Evolutionary conservation across 768 basidiomycete species (phyloP), one percentile per base, ranked within the genome.

Genomic region (Leccinum subtestaceum): DNA sequence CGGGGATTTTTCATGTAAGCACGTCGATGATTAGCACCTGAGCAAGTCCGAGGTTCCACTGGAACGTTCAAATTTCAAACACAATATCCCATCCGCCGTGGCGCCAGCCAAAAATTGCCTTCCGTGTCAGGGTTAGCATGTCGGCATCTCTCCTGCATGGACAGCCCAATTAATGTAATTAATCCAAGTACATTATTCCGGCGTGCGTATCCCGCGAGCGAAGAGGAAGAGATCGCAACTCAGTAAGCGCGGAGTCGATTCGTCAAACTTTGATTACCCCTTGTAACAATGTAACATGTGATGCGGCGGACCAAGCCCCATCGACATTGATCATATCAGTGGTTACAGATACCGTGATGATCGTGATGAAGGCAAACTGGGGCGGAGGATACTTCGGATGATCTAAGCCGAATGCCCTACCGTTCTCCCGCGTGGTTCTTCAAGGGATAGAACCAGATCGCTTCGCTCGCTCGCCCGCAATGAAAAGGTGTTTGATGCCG

Each of bases 261-360:
- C n/a, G 47, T 43, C 61, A 66, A 69, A 66, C 61, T 47, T 64
- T 69, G 66, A 69, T 67, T 61, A 12, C 52, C 64, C 66, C 63
- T 62, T 53, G 25, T 57, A 34, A 34, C 32, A 34, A 34, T 34
- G 32, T 34, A 34, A 5, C 32, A 34, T 34, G 32, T 52, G 23
- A 58, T 50, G 29, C 45, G 47, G 34, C 43, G 50, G n/a, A 34
- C 12, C 38, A 63, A 43, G 47, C 36, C 32, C 5, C 32, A 32
- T 32, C 32, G 32, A 32, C 32, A 32, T 34, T 5, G 32, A 34
- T 34, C 32, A 34, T 34, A 38, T 46, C 19, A 40, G 52, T 49
- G 48, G 48, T 17, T 52, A 66, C 61, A 60, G 59, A 63, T 25
- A 34, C 65, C 64, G 58, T 58, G 59, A 45, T 56, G 49, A 53